Evolutionary conservation across 2,329 filamentous ascomycete species (phyloP).

Genomic region (Penicillium sp.): DNA sequence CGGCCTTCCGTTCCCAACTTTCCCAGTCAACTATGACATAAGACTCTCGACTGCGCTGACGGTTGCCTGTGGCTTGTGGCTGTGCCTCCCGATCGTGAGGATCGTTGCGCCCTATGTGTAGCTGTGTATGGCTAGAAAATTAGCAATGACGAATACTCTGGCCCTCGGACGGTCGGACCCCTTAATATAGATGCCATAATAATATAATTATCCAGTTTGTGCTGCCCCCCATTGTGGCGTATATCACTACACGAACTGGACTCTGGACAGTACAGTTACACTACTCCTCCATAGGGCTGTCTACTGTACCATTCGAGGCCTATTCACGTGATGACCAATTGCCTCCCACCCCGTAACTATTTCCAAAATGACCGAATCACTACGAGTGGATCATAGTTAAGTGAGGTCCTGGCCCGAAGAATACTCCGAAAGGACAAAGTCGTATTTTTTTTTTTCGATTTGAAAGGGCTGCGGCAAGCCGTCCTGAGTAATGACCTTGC

Average conservation of each 20-base stretch:
- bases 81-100: slow-evolving; percentile 6
- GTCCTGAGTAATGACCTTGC: too few species aligned
- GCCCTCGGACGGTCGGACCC: not conserved
- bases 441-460: too few species aligned
- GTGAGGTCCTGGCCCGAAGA: too few species aligned
- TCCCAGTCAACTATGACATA: slow-evolving; percentile 32
- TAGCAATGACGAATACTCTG: not conserved
- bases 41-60: slow-evolving; percentile 21
- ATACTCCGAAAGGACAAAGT: too few species aligned
- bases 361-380: too few species aligned
- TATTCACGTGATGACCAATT: too few species aligned
- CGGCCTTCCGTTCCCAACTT: slow-evolving; percentile 29
- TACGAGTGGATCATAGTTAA: too few species aligned
- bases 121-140: not conserved
- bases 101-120: not conserved
- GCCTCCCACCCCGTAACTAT: too few species aligned
- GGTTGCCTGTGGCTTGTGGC: slow-evolving; percentile 20
- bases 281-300: too few species aligned
- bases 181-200: not conserved
- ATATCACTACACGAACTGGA: not conserved
- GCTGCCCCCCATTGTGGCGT: slow-evolving; percentile 17
- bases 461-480: too few species aligned
- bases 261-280: too few species aligned
- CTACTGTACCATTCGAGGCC: too few species aligned
- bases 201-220: not conserved